Conservation (phyloP, 257 asterid genomes). For the Scutellaria barbata region DNA sequence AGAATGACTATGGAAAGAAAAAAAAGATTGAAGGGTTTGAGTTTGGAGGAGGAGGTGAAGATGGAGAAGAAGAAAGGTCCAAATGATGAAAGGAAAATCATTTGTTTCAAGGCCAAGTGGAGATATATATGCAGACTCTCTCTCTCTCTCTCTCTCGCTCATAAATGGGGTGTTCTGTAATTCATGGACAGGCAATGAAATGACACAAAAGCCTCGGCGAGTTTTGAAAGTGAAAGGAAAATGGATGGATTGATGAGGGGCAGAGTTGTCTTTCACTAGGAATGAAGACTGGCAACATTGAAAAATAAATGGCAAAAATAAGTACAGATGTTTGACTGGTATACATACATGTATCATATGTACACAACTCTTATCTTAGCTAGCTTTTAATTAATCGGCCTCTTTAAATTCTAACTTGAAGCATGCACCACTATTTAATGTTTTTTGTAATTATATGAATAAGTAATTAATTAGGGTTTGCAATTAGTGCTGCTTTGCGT, state of each 20-base stretch:
- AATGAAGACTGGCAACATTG: slow-evolving; percentile 15
- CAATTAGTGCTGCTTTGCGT: background rate
- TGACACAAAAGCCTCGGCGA: slow-evolving; percentile 2
- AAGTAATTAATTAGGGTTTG: slow-evolving; percentile 29
- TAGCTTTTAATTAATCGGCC: slow-evolving; percentile 21
- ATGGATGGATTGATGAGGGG: slow-evolving; percentile 16
- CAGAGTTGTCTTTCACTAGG: background rate
- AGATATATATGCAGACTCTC: slow-evolving; percentile 40
- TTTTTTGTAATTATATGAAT: background rate
- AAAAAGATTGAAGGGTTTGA: slow-evolving; percentile 5
- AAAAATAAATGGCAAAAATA: background rate
- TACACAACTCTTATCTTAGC: slow-evolving; percentile 23
- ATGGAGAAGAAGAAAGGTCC: slow-evolving; percentile 33
- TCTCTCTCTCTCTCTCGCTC: slow-evolving; percentile 32
- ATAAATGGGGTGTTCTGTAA: background rate
- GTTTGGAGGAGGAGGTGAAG: background rate
- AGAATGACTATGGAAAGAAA: background rate
- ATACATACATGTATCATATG: background rate
- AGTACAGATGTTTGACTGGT: slow-evolving; percentile 14
- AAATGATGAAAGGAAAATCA: slow-evolving; percentile 31
- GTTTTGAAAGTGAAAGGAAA: background rate
- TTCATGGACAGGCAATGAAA: background rate
- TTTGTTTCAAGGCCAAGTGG: slow-evolving; percentile 36
- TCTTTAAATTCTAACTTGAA: slow-evolving; percentile 26
- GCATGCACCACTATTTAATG: slow-evolving; percentile 28